Percentiles rank a stretch among this genome's conserved stretches.
Evolutionary conservation across 2,329 filamentous ascomycete species (phyloP).

Genomic region (Diaporthe citriasiana): DNA sequence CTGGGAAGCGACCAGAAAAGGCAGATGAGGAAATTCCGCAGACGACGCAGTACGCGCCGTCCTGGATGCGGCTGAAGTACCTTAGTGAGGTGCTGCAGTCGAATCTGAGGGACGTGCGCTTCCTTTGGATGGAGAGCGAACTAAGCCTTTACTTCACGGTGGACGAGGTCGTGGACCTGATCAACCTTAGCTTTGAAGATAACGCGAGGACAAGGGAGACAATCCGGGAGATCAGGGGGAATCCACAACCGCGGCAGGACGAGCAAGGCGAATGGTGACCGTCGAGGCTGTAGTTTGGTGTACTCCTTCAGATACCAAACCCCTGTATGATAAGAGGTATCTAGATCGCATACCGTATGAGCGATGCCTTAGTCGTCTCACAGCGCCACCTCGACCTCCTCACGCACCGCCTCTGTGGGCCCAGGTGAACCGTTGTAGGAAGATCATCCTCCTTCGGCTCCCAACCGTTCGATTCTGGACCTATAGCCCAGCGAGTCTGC

Average conservation of each 20-base stretch:
- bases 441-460: no score
- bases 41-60: constrained; percentile 72
- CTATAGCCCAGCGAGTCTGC: background rate
- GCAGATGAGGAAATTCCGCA: constrained; percentile 61
- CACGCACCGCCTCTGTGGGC: background rate
- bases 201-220: constrained; percentile 71
- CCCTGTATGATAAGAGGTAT: background rate
- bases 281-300: background rate
- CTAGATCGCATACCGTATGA: background rate
- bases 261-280: constrained; percentile 38
- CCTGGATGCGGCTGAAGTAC: constrained; percentile 75
- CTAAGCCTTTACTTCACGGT: constrained; percentile 73
- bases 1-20: constrained; percentile 44
- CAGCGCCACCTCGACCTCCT: background rate
- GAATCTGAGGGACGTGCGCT: constrained; percentile 74
- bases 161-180: constrained; percentile 73
- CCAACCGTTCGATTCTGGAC: background rate
- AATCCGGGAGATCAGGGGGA: constrained; percentile 69
- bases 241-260: constrained; percentile 57
- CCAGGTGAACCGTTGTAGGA: background rate
- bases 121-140: constrained; percentile 76
- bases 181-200: constrained; percentile 74
- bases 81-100: constrained; percentile 76
- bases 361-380: background rate
- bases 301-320: background rate